These are phyloP conservation scores for Sambucus nigra DNA, from an alignment of 129 eudicot species.

Conservation along the genomic window DNA sequence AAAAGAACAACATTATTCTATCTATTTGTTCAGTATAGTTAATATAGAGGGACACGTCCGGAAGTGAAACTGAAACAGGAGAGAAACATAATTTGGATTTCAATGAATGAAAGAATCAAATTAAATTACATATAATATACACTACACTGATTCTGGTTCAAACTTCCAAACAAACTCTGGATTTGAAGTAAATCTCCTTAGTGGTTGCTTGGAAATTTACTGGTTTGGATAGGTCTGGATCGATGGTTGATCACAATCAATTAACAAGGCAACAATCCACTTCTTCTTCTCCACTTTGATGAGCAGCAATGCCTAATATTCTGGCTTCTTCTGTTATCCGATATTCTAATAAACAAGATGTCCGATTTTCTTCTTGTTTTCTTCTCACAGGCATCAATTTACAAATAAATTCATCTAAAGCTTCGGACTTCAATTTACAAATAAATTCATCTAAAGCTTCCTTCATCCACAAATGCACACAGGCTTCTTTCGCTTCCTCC, in stretches of 20 bases:
- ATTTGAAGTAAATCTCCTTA: too few relatives aligned
- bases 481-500: slow-evolving; percentile 39
- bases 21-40: too few relatives aligned
- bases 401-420: slow-evolving; percentile 36
- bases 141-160: neutral
- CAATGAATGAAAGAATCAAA: slow-evolving; percentile 13
- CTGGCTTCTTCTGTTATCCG: slow-evolving; percentile 7
- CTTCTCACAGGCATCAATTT: slow-evolving; percentile 12
- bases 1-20: too few relatives aligned
- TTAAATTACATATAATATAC: neutral
- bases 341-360: neutral
- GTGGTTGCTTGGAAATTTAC: too few relatives aligned
- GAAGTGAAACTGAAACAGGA: too few relatives aligned
- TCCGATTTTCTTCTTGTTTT: slow-evolving; percentile 4
- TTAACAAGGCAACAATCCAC: slow-evolving; percentile 19
- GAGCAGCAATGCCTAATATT: slow-evolving; percentile 11
- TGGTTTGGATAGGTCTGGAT: too few relatives aligned
- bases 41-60: too few relatives aligned
- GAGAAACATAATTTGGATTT: neutral
- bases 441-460: slow-evolving; percentile 57
- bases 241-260: neutral
- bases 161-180: neutral
- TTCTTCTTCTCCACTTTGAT: slow-evolving; percentile 26
- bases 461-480: slow-evolving; percentile 55
- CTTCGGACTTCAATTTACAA: too few relatives aligned